Evolutionary conservation across 2,329 filamentous ascomycete genomes (phyloP).

Genomic region (Dactylonectria estremocensis): DNA sequence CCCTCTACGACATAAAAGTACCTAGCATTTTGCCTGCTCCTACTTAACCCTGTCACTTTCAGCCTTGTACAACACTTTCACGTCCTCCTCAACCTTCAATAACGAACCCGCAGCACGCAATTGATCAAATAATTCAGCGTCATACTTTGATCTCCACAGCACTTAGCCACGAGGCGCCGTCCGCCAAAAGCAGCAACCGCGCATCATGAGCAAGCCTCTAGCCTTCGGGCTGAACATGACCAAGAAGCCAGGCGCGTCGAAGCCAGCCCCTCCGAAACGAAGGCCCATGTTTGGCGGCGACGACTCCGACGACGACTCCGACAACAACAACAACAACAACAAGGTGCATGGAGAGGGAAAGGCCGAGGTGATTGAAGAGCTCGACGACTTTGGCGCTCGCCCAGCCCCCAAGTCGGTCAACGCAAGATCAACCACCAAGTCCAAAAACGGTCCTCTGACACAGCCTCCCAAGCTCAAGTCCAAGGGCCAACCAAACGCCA

Average conservation of each 20-base stretch:
- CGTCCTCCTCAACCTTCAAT: slow-evolving; percentile 22
- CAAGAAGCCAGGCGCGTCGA: slow-evolving; percentile 69
- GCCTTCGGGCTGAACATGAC: slow-evolving; percentile 72
- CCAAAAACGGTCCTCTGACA: slow-evolving; percentile 52
- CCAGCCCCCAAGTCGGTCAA: slow-evolving; percentile 41
- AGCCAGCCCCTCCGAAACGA: slow-evolving; percentile 64
- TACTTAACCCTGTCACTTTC: slow-evolving; percentile 2
- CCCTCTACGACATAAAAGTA: neutral
- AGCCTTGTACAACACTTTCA: slow-evolving; percentile 8
- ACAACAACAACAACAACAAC: slow-evolving; percentile 69
- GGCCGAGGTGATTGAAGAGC: slow-evolving; percentile 74
- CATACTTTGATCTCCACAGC: neutral
- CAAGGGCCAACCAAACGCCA: slow-evolving; percentile 59
- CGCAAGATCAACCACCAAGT: slow-evolving; percentile 52
- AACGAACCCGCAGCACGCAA: slow-evolving; percentile 18
- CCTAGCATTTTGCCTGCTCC: neutral
- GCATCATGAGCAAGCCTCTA: slow-evolving; percentile 64
- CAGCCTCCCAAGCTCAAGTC: slow-evolving; percentile 62
- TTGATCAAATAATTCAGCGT: neutral
- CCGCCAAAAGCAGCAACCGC: neutral
- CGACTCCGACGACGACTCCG: slow-evolving; percentile 63
- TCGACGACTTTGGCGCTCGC: slow-evolving; percentile 64
- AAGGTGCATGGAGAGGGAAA: slow-evolving; percentile 54
- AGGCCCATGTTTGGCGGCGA: slow-evolving; percentile 73
- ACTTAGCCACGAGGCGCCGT: neutral